These are phyloP conservation scores for Eremochloa ophiuroides DNA, from an alignment of 176 grass and related monocot species.

Conservation along the genomic window DNA sequence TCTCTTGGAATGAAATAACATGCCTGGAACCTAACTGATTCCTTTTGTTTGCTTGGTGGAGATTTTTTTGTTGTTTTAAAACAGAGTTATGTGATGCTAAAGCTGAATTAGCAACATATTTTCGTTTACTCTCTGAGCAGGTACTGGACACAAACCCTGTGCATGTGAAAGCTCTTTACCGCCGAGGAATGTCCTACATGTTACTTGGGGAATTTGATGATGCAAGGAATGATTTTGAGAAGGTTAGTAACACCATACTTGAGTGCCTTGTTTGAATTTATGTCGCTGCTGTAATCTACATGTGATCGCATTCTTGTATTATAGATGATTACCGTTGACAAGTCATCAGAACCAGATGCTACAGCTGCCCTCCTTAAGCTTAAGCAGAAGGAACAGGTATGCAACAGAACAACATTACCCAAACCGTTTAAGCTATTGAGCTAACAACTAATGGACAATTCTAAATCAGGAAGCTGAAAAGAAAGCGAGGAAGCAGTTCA, in stretches of 20 bases:
- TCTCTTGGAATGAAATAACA: not conserved
- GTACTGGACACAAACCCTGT: slow-evolving; percentile 76
- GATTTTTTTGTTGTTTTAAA: not conserved
- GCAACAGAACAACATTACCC: not conserved
- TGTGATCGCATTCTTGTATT: slow-evolving; percentile 10
- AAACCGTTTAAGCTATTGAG: not conserved
- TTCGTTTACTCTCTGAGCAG: slow-evolving; percentile 34
- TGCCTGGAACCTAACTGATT: not conserved
- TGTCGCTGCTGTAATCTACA: not conserved
- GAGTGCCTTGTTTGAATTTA: not conserved
- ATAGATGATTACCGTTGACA: slow-evolving; percentile 80
- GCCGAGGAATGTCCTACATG: slow-evolving; percentile 78
- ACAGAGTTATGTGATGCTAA: not conserved
- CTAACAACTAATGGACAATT: not conserved
- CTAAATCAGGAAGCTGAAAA: slow-evolving; percentile 67
- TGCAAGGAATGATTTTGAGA: slow-evolving; percentile 91
- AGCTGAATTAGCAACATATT: not conserved
- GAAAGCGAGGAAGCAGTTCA: slow-evolving; percentile 87
- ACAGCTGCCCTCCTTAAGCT: slow-evolving; percentile 75
- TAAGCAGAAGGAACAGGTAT: slow-evolving; percentile 79
- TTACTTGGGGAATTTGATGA: slow-evolving; percentile 83
- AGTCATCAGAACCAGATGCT: slow-evolving; percentile 79
- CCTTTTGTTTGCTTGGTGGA: not conserved
- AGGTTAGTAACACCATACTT: slow-evolving; percentile 37
- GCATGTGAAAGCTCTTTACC: slow-evolving; percentile 90